Evolutionary conservation across 2,329 filamentous ascomycete genomes (phyloP), one percentile per base, ranked within the genome.

Genomic region (Fonsecaea nubica): DNA sequence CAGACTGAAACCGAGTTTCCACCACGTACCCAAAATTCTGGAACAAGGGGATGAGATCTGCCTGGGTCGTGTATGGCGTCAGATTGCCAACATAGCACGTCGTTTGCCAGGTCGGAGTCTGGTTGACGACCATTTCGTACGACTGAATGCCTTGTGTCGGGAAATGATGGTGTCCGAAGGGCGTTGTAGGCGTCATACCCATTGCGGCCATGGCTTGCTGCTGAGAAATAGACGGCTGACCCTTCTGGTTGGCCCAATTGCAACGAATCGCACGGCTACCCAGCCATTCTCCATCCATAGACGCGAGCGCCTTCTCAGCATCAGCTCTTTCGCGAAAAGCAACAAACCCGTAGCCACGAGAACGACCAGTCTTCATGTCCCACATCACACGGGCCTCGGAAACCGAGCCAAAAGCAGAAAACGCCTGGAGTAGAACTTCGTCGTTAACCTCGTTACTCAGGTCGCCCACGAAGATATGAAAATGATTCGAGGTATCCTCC

Each of bases 191-290:
- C 32, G 94, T 97, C 90, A 99, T 93, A 77, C 95, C 95, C 92
- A 98, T 97, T 66, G 93, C 91, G 69, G 90, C 90, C 92, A 99
- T 95, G 42, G 93, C 92, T 80, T 96, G 92, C 81, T 98, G 95
- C 82, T 99, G 94, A 57, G 93, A 93, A 79, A 98, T 97, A 1
- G 95, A 98, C 64, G 95, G 95, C 77, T 99, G 95, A n/a, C 95
- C 95, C 85, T 99, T 99, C 78, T 99, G 95, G 83, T 99, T 99
- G 68, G 95, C 95, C 95, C 95, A 99, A 85, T 99, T 99, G 87
- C 94, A 98, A 74, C 95, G 93, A 77, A 99, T 99, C 48, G 95
- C 95, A 71, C 95, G 92, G 74, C 95, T 98, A 62, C 95, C 95
- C 59, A 99, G 89, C 95, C 95, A 99, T 82, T 99, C 95, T 69